Evolutionary conservation across 371 early-diverging fungal genomes (phyloP).

Genomic region (Catenaria anguillulae): DNA sequence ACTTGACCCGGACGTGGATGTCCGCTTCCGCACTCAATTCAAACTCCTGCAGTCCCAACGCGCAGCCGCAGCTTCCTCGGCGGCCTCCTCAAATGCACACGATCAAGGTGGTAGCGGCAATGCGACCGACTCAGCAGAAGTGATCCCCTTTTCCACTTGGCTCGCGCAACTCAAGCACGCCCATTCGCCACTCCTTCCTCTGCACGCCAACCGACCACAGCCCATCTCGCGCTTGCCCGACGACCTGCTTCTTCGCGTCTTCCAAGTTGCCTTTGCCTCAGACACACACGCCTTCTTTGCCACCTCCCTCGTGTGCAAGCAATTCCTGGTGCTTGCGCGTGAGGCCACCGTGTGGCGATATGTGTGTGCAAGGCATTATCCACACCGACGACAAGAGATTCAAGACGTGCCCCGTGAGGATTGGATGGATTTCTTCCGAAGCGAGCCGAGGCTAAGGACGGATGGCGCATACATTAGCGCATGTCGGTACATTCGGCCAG

Average conservation of each 20-base stretch:
- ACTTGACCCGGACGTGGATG: constrained; percentile 1
- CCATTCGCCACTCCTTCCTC: neutral
- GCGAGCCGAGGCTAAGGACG: neutral
- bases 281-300: neutral
- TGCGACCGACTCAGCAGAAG: too few species aligned
- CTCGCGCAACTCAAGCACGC: neutral
- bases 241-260: neutral
- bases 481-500: constrained; percentile 1
- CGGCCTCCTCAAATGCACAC: neutral
- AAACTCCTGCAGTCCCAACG: neutral
- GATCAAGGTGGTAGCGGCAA: neutral
- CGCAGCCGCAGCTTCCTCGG: neutral
- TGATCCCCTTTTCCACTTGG: neutral
- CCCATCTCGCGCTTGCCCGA: neutral
- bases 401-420: neutral
- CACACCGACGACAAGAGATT: too few species aligned
- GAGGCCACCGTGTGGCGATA: constrained; percentile 2
- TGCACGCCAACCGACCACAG: too few species aligned
- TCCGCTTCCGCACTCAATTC: neutral
- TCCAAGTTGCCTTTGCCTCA: neutral
- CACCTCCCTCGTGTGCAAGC: neutral
- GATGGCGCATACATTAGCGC: constrained; percentile 2
- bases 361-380: neutral
- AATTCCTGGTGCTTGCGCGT: neutral
- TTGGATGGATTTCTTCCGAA: neutral